Evolutionary conservation across 306 rosid species (phyloP).

Genomic region (Vachellia pachyceras): DNA sequence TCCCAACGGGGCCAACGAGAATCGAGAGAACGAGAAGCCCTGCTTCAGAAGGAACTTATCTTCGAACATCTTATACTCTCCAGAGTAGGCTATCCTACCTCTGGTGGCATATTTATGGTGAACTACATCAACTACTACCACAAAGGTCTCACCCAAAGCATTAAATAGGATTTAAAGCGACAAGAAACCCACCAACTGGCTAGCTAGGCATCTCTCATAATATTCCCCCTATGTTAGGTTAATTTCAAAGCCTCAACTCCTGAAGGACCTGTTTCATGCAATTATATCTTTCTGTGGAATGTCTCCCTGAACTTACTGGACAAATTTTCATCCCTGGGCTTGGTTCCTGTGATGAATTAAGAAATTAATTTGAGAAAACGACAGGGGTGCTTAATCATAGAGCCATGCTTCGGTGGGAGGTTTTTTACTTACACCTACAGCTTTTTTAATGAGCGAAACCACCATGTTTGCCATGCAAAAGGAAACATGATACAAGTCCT

Average conservation of each 20-base stretch:
- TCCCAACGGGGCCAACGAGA: neutral
- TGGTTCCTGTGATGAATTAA: neutral
- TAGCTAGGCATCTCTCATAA: neutral
- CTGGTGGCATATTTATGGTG: neutral
- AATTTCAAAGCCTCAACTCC: neutral
- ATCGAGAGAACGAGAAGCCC: neutral
- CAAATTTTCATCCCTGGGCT: neutral
- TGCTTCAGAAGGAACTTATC: neutral
- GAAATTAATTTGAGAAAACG: neutral
- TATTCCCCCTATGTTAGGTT: no score
- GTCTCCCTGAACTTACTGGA: neutral
- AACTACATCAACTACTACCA: neutral
- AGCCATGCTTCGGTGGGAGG: constrained; percentile 3
- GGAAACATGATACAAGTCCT: constrained; percentile 10
- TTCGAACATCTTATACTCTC: neutral
- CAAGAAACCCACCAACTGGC: neutral
- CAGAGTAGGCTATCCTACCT: neutral
- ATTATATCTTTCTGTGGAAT: neutral
- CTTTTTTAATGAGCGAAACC: neutral
- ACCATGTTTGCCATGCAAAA: constrained; percentile 32
- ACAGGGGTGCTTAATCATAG: neutral
- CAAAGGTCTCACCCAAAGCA: neutral
- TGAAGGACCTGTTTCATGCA: neutral
- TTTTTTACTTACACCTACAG: constrained; percentile 1
- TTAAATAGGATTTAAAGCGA: neutral